These are phyloP conservation scores for Mycena amicta DNA, from an alignment of 768 basidiomycete genomes.

Conservation along the genomic window DNA sequence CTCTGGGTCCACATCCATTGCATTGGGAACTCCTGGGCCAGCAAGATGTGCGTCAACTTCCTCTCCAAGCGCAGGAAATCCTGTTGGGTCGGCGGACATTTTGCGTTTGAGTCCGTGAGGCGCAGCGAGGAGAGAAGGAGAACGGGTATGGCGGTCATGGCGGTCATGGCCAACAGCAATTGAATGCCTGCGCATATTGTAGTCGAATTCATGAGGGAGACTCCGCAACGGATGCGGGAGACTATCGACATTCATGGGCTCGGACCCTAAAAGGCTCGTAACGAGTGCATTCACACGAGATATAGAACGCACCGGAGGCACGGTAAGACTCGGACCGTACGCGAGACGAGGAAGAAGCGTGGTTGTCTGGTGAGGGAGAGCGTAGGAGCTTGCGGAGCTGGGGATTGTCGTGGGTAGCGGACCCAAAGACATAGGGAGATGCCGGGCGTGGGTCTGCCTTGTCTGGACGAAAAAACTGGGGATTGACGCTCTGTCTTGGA, in stretches of 20 bases:
- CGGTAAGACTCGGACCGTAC: slow-evolving; percentile 26
- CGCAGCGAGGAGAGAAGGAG: slow-evolving; percentile 35
- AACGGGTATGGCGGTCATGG: slow-evolving; percentile 46
- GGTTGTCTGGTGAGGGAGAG: slow-evolving; percentile 54
- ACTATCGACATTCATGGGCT: slow-evolving; percentile 43
- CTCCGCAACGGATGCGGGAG: slow-evolving; percentile 28
- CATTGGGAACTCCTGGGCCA: no score
- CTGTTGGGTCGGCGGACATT: slow-evolving; percentile 69
- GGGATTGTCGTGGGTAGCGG: slow-evolving; percentile 49
- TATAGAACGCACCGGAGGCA: slow-evolving; percentile 15
- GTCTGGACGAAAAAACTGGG: slow-evolving; percentile 22
- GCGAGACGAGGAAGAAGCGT: slow-evolving; percentile 16
- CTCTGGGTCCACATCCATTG: slow-evolving; percentile 58
- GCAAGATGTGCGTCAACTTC: slow-evolving; percentile 69
- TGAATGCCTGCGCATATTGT: slow-evolving; percentile 72
- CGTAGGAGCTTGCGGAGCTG: slow-evolving; percentile 64
- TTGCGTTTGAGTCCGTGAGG: slow-evolving; percentile 79
- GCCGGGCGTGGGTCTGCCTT: slow-evolving; percentile 56
- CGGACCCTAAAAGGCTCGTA: slow-evolving; percentile 31
- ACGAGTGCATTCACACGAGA: slow-evolving; percentile 13
- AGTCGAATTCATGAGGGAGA: slow-evolving; percentile 63
- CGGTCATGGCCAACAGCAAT: slow-evolving; percentile 61
- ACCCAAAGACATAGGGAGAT: slow-evolving; percentile 73
- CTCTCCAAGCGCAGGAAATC: slow-evolving; percentile 54
- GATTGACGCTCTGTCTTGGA: slow-evolving; percentile 20